Percentiles rank a stretch among this genome's conserved stretches.
These are phyloP conservation scores for Alloteropsis angusta DNA, from an alignment of 202 grass and related monocot genomes.

Conservation along the genomic window DNA sequence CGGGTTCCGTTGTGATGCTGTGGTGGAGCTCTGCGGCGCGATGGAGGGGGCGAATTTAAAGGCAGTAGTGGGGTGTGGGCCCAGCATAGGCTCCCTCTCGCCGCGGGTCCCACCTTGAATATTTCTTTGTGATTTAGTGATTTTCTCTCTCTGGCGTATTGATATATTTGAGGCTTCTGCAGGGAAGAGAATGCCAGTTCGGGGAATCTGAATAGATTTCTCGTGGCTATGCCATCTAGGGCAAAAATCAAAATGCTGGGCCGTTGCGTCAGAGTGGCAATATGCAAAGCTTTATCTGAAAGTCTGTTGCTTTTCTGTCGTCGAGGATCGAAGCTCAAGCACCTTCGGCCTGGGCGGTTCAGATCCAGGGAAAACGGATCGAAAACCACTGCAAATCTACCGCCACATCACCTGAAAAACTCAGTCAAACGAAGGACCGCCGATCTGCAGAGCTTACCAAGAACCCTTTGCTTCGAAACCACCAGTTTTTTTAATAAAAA, in stretches of 20 bases:
- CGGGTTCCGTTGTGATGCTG: constrained; percentile 15
- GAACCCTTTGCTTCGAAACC: not conserved
- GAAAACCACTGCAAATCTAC: not conserved
- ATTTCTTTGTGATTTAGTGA: not conserved
- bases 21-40: constrained; percentile 20
- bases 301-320: not conserved
- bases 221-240: constrained; percentile 2
- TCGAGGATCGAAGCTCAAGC: not conserved
- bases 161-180: constrained; percentile 5
- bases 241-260: not conserved
- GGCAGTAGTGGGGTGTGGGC: not conserved
- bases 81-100: not conserved
- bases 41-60: constrained; percentile 31
- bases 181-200: constrained; percentile 9
- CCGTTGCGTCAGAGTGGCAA: not conserved
- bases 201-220: constrained; percentile 1
- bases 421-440: constrained; percentile 24
- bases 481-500: too few species aligned
- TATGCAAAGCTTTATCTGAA: too few species aligned
- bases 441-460: not conserved
- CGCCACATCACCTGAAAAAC: not conserved
- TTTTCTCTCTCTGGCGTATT: not conserved
- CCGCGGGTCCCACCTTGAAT: not conserved
- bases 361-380: constrained; percentile 7
- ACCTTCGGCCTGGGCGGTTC: not conserved